These are phyloP conservation scores for Fonsecaea multimorphosa DNA, from an alignment of 2,329 filamentous ascomycete species.

Conservation along the genomic window DNA sequence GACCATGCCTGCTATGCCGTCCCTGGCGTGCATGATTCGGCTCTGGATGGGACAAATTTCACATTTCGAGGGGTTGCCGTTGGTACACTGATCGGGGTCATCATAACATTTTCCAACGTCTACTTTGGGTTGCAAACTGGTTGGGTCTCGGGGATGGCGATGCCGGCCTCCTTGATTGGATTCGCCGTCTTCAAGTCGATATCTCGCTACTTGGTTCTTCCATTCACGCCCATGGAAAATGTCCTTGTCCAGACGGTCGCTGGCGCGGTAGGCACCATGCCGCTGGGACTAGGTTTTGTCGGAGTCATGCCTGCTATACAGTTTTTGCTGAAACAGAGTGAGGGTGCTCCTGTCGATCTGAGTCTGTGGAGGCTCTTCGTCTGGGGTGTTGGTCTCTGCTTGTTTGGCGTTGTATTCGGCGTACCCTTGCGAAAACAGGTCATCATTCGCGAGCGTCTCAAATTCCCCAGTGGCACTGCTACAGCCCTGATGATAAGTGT, in stretches of 20 bases:
- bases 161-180: slow-evolving; percentile 92
- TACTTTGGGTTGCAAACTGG: slow-evolving; percentile 97
- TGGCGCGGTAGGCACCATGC: slow-evolving; percentile 95
- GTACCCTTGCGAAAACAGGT: slow-evolving; percentile 90
- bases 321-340: slow-evolving; percentile 76
- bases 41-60: slow-evolving; percentile 69
- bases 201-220: slow-evolving; percentile 72
- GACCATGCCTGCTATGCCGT: slow-evolving; percentile 37
- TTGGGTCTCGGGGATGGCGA: slow-evolving; percentile 88
- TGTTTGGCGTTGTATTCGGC: slow-evolving; percentile 96
- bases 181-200: slow-evolving; percentile 91
- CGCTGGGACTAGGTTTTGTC: slow-evolving; percentile 91
- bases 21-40: slow-evolving; percentile 37
- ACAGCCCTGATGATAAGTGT: slow-evolving; percentile 93
- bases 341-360: slow-evolving; percentile 77
- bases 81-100: slow-evolving; percentile 80
- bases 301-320: slow-evolving; percentile 93
- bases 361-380: slow-evolving; percentile 78
- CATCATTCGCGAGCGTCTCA: slow-evolving; percentile 88
- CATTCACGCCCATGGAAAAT: slow-evolving; percentile 94
- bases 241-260: slow-evolving; percentile 96
- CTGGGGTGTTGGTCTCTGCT: slow-evolving; percentile 91
- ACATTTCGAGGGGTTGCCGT: slow-evolving; percentile 80
- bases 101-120: slow-evolving; percentile 97
- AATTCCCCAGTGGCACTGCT: slow-evolving; percentile 93